Base-by-base conservation (phyloP, 352 stramenopile species). In the Globisporangium canariense region DNA sequence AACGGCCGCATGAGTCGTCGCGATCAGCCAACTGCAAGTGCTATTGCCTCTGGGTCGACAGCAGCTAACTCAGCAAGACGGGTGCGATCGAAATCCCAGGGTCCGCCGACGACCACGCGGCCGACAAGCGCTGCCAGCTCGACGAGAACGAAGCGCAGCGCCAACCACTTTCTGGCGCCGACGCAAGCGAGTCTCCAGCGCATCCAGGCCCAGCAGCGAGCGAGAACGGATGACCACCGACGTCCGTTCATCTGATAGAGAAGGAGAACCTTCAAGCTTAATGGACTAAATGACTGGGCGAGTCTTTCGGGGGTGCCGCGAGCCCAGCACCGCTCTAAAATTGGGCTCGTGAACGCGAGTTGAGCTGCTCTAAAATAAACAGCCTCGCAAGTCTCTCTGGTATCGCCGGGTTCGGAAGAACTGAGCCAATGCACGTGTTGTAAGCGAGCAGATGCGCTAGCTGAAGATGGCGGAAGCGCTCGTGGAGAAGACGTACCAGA, bases 181-280 rank as follows among this genome's bases (percentile, higher is more conserved):
- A 93, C 81, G 0, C 77, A 90, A 62, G 79, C 84, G 7, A 93
- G 84, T 70, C 68, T 91, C 4, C 79, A 70, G 38, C 80, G 83
- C 0, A 64, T 79, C 16, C 70, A 81, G 3, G 61, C 76, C 20
- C 40, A 76, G 1, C 71, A 64, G 4, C 64, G 66, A 22, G 43
- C 43, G 28, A 64, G 70, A 53, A 25, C 46, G 4, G 56, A 67
- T 28, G 64, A 81, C 7, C 64, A 70, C 14, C 67, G 77, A 22
- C 72, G 71, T 0, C 80, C 80, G 2, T 91, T 91, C 38, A 64
- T 86, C 14, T 66, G 36, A 20, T 49, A 50, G 25, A 34, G 20
- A 34, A 82, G 61, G 41, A 22, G 16, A 28, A 28, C 25, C 25
- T 28, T 28, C 25, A 28, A 28, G 25, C 25, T 28, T 28, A 28